Evolutionary conservation across 2,329 filamentous ascomycete species (phyloP).

Genomic region (Erysiphe neolycopersici): DNA sequence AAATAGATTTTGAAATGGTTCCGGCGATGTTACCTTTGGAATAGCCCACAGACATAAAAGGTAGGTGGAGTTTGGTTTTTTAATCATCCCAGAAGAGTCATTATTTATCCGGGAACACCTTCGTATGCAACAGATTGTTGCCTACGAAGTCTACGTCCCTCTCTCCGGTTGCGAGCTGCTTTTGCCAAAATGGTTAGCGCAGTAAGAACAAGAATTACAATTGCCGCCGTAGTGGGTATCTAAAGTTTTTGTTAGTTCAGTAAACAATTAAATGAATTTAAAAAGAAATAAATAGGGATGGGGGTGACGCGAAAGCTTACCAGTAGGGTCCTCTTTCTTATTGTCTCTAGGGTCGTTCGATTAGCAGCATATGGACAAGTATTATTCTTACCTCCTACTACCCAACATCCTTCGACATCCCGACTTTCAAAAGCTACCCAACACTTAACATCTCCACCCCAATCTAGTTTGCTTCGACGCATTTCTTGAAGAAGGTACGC

Average conservation of each 20-base stretch:
- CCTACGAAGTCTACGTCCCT: constrained; percentile 23
- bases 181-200: constrained; percentile 35
- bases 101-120: constrained; percentile 24
- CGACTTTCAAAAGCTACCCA: constrained; percentile 37
- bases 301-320: constrained; percentile 3
- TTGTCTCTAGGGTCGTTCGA: constrained; percentile 12
- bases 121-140: constrained; percentile 37
- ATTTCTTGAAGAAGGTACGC: constrained; percentile 20
- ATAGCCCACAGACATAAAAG: too few species aligned
- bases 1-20: too few species aligned
- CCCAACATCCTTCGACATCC: constrained; percentile 30
- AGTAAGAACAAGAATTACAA: constrained; percentile 34
- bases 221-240: constrained; percentile 32
- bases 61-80: too few species aligned
- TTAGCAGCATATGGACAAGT: constrained; percentile 29
- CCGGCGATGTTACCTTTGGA: too few species aligned
- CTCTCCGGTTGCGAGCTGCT: constrained; percentile 31
- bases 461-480: constrained; percentile 7
- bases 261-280: neutral
- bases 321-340: constrained; percentile 20
- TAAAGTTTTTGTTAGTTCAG: constrained; percentile 10
- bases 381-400: constrained; percentile 24
- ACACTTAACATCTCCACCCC: constrained; percentile 11
- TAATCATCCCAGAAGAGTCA: neutral
- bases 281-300: neutral